phyloP scores from a whole-genome alignment of 1,139 yeast genomes.

The Zygoascus sp. region DNA sequence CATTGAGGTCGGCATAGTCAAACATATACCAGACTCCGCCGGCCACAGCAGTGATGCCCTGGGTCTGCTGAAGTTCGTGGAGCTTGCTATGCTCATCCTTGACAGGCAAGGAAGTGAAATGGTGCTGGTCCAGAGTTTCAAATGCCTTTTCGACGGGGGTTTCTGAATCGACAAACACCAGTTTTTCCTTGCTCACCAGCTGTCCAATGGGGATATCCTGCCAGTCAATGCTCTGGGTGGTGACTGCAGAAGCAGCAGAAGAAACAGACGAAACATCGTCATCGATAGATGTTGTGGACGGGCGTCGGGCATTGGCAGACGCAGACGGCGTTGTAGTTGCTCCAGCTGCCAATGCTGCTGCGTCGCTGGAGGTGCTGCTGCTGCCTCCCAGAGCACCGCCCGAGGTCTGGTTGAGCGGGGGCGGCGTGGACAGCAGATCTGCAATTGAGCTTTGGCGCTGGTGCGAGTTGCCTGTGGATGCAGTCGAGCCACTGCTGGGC shows the following conservation, averaged over 20 bases:
- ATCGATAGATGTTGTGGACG: background rate
- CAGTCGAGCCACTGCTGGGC: conserved; percentile 2
- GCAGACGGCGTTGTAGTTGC: no score
- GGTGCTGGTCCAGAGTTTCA: conserved; percentile 63
- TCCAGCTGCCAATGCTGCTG: no score
- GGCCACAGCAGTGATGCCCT: conserved; percentile 16
- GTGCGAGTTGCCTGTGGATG: conserved; percentile 1
- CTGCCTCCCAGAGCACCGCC: conserved; percentile 8
- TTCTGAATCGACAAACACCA: conserved; percentile 59
- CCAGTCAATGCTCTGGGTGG: conserved; percentile 52
- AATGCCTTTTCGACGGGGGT: conserved; percentile 83
- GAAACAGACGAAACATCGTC: conserved; percentile 14
- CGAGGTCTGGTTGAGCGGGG: conserved; percentile 45
- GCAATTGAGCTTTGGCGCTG: conserved; percentile 51
- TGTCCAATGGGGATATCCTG: conserved; percentile 65
- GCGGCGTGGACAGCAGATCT: conserved; percentile 79
- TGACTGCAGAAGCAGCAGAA: conserved; percentile 30
- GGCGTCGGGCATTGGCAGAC: conserved; percentile 11
- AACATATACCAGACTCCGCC: conserved; percentile 48
- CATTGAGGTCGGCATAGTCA: conserved; percentile 86
- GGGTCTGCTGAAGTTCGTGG: conserved; percentile 6
- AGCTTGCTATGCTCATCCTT: conserved; percentile 33
- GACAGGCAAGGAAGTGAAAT: conserved; percentile 84
- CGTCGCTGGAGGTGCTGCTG: no score
- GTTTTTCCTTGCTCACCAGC: conserved; percentile 71